A percentile compares a stretch with the other conserved stretches of the same genome.
These are phyloP conservation scores for Coniochaeta prunicola DNA, from an alignment of 2,329 filamentous ascomycete species.

Conservation along the genomic window DNA sequence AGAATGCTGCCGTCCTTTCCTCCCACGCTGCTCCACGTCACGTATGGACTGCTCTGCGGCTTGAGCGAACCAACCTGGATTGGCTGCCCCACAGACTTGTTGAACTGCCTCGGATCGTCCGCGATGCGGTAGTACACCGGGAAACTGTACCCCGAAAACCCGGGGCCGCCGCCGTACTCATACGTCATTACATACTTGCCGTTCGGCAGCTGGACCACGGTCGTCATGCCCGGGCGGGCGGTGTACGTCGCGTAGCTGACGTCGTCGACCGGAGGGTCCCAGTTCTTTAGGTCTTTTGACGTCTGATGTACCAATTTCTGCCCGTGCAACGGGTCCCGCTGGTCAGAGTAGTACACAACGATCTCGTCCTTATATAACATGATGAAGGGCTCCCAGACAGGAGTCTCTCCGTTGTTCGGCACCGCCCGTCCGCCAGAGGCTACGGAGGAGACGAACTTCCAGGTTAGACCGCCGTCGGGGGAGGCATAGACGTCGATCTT, in stretches of 20 bases:
- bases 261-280: slow-evolving; percentile 54
- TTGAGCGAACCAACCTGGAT: background rate
- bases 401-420: slow-evolving; percentile 57
- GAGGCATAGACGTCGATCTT: slow-evolving; percentile 65
- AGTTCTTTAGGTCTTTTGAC: slow-evolving; percentile 51
- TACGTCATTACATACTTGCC: slow-evolving; percentile 58
- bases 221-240: slow-evolving; percentile 61
- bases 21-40: slow-evolving; percentile 17
- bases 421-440: slow-evolving; percentile 55
- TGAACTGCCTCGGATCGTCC: slow-evolving; percentile 2
- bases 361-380: slow-evolving; percentile 49
- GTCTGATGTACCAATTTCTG: slow-evolving; percentile 63
- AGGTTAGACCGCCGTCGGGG: slow-evolving; percentile 51
- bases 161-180: slow-evolving; percentile 47
- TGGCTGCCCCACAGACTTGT: background rate
- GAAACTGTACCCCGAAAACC: slow-evolving; percentile 20
- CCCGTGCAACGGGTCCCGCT: slow-evolving; percentile 56
- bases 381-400: slow-evolving; percentile 69
- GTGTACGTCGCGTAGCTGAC: slow-evolving; percentile 55
- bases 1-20: slow-evolving; percentile 38
- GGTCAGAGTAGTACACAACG: slow-evolving; percentile 65
- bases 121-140: slow-evolving; percentile 31
- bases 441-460: slow-evolving; percentile 61
- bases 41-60: background rate
- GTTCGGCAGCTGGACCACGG: slow-evolving; percentile 38